phyloP scores from a whole-genome alignment of 2,329 filamentous ascomycete genomes.

The Xylariaceae sp. region DNA sequence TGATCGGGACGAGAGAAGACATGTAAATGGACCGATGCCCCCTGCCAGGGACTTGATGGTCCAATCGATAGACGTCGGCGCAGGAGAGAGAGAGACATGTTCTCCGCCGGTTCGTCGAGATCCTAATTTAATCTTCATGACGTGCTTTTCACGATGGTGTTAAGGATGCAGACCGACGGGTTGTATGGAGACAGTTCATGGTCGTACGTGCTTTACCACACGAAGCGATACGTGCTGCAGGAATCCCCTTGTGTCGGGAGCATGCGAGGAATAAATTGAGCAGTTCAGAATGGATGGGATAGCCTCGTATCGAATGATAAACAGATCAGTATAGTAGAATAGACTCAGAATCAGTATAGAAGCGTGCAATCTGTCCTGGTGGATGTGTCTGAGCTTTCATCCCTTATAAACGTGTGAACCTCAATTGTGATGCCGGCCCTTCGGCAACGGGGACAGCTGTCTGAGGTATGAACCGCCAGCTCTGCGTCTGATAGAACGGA shows the following conservation, averaged over 20 bases:
- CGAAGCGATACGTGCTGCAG: constrained; percentile 6
- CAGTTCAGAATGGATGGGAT: not conserved
- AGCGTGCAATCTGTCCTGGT: not conserved
- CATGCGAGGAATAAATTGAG: not conserved
- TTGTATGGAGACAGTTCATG: not conserved
- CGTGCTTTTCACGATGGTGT: constrained; percentile 2
- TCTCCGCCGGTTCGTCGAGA: not conserved
- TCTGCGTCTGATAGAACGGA: no score
- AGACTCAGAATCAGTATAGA: no score
- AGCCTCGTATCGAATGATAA: not conserved
- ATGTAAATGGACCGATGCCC: not conserved
- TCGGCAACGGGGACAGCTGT: no score
- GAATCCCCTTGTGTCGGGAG: constrained; percentile 5
- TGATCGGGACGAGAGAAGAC: not conserved
- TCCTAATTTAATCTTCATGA: not conserved
- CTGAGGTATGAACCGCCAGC: no score
- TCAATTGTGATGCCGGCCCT: no score
- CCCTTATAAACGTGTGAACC: no score
- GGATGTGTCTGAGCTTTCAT: not conserved
- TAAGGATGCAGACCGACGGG: not conserved
- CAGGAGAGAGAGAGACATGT: no score
- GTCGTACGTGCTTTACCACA: constrained; percentile 9
- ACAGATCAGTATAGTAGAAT: not conserved
- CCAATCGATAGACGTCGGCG: not conserved
- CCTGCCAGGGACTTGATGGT: not conserved